Percentiles rank a stretch among this genome's conserved stretches.
phyloP scores from a whole-genome alignment of 2,329 filamentous ascomycete species.

The Hymenoscyphus fraxineus region DNA sequence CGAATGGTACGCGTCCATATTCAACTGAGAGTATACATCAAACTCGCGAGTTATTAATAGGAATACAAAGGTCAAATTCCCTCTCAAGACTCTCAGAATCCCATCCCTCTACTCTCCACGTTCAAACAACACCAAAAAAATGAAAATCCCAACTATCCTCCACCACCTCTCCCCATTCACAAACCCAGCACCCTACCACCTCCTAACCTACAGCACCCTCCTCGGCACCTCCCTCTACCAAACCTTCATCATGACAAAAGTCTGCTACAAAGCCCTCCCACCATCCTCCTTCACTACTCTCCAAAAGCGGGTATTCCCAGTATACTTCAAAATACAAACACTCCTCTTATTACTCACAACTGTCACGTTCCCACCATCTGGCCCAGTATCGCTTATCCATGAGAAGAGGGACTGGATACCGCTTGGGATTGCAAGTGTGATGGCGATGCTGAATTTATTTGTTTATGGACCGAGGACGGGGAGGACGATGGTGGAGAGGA shows the following conservation, averaged over 20 bases:
- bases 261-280: conserved; percentile 37
- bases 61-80: background rate
- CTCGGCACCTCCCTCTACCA: conserved; percentile 21
- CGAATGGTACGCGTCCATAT: background rate
- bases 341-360: conserved; percentile 36
- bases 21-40: too few species aligned
- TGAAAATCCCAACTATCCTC: conserved; percentile 3
- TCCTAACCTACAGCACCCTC: conserved; percentile 10
- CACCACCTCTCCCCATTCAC: background rate
- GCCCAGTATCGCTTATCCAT: background rate
- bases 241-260: conserved; percentile 40
- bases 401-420: background rate
- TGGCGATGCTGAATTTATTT: conserved; percentile 37
- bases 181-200: background rate
- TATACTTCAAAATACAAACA: conserved; percentile 39
- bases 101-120: background rate
- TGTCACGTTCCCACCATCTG: conserved; percentile 31
- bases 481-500: conserved; percentile 38
- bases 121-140: background rate
- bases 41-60: background rate
- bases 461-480: conserved; percentile 27
- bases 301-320: conserved; percentile 40
- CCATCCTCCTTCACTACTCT: conserved; percentile 38
- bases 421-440: conserved; percentile 13
- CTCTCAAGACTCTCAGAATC: background rate